phyloP scores from a whole-genome alignment of 257 asterid genomes.

The Eucommia ulmoides region DNA sequence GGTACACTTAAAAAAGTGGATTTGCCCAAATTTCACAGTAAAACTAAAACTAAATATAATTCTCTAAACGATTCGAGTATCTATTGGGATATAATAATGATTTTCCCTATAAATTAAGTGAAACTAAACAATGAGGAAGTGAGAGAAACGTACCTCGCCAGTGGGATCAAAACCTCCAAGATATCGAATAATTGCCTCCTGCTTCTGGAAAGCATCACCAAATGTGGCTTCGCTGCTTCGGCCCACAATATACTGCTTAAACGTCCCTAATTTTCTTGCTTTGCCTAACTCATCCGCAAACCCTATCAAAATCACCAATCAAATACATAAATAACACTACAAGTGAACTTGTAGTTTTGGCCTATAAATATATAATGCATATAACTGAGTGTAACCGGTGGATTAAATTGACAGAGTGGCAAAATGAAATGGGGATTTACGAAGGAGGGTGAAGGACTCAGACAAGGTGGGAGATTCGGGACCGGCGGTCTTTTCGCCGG shows the following conservation, averaged over 20 bases:
- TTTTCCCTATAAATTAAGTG: no score
- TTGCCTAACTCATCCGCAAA: constrained; percentile 77
- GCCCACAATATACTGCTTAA: constrained; percentile 68
- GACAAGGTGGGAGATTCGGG: constrained; percentile 13
- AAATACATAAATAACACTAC: not conserved
- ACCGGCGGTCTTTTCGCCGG: constrained; percentile 41
- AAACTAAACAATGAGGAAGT: not conserved
- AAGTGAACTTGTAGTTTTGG: not conserved
- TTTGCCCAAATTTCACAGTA: no score
- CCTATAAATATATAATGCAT: not conserved
- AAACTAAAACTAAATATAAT: no score
- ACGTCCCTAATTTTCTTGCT: constrained; percentile 56
- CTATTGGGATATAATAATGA: no score
- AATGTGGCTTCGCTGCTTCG: constrained; percentile 65
- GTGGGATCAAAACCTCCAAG: constrained; percentile 68
- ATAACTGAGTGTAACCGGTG: not conserved
- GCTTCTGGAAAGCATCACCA: constrained; percentile 61
- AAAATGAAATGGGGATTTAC: constrained; percentile 19
- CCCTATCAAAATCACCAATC: constrained; percentile 17
- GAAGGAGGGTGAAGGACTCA: constrained; percentile 61
- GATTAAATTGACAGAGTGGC: not conserved
- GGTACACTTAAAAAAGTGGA: no score
- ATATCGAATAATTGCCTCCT: constrained; percentile 62
- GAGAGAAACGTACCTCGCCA: constrained; percentile 47
- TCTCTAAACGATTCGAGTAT: no score